A percentile compares a stretch with the other conserved stretches of the same genome.
These are phyloP conservation scores for Penicillium corylophilum DNA, from an alignment of 2,329 filamentous ascomycete species.

Conservation along the genomic window DNA sequence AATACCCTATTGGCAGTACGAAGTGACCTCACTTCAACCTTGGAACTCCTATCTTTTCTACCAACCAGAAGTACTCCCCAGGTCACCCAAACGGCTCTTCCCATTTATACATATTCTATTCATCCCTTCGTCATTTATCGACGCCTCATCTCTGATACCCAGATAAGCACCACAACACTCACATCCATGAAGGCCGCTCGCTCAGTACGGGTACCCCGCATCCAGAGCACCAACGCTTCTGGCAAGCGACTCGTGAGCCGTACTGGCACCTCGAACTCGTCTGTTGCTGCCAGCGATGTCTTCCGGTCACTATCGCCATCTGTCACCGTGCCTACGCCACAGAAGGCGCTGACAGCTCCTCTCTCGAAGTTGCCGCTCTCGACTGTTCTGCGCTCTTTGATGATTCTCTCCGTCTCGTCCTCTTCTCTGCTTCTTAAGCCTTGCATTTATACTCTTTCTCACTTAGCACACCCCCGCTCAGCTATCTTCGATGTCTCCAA, in stretches of 20 bases:
- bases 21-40: slow-evolving; percentile 6
- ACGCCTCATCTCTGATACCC: background rate
- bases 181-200: slow-evolving; percentile 31
- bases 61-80: background rate
- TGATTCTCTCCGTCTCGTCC: slow-evolving; percentile 40
- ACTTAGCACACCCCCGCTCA: slow-evolving; percentile 49
- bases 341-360: slow-evolving; percentile 28
- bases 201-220: slow-evolving; percentile 25
- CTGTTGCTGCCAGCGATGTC: slow-evolving; percentile 26
- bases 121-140: background rate
- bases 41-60: slow-evolving; percentile 2
- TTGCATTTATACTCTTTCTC: slow-evolving; percentile 67
- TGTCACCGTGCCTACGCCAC: slow-evolving; percentile 16
- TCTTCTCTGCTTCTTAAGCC: slow-evolving; percentile 62
- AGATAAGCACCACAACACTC: background rate
- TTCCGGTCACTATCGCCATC: slow-evolving; percentile 24
- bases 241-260: slow-evolving; percentile 30
- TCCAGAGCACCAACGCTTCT: slow-evolving; percentile 12
- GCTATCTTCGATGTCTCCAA: slow-evolving; percentile 49
- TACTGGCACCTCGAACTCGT: slow-evolving; percentile 34
- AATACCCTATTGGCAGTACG: slow-evolving; percentile 2
- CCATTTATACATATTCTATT: background rate
- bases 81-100: background rate
- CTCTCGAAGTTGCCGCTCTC: slow-evolving; percentile 39
- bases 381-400: slow-evolving; percentile 37